These are phyloP conservation scores for Discostella stelligeroides DNA, from an alignment of 108 stramenopile species.

Conservation along the genomic window DNA sequence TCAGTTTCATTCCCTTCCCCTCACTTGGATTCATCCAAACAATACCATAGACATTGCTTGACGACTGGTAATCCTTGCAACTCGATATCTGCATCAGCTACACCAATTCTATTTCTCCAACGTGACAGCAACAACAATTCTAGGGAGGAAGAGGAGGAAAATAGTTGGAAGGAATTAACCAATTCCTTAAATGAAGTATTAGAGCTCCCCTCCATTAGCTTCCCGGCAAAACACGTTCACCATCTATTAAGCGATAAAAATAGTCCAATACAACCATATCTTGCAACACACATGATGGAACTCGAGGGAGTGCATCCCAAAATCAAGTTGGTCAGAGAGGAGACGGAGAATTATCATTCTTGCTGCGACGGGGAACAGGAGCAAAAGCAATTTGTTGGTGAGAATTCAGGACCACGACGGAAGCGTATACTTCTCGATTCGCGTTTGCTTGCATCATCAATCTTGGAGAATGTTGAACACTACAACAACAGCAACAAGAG, in stretches of 20 bases:
- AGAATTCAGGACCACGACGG: neutral
- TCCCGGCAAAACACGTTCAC: constrained; percentile 44
- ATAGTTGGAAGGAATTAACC: constrained; percentile 35
- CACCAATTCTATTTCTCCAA: neutral
- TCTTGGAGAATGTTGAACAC: no score
- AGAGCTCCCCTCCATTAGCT: constrained; percentile 41
- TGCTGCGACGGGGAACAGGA: no score
- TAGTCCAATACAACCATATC: constrained; percentile 48
- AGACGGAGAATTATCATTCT: constrained; percentile 8
- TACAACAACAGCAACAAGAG: neutral
- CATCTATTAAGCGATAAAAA: constrained; percentile 38
- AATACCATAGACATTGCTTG: neutral
- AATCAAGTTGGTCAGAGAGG: constrained; percentile 65
- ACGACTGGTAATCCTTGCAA: neutral
- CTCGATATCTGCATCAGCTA: neutral
- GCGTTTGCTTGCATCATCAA: no score
- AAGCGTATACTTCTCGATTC: constrained; percentile 49
- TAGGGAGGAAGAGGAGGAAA: constrained; percentile 5
- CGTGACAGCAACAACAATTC: neutral
- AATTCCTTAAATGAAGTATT: constrained; percentile 28
- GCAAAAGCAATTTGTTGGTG: constrained; percentile 1
- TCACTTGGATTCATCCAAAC: neutral
- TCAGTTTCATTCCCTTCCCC: no score
- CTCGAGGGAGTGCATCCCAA: constrained; percentile 67
- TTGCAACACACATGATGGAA: constrained; percentile 55